These are phyloP conservation scores for Eucalyptus paniculata DNA, from an alignment of 345 rosid species.

Conservation along the genomic window DNA sequence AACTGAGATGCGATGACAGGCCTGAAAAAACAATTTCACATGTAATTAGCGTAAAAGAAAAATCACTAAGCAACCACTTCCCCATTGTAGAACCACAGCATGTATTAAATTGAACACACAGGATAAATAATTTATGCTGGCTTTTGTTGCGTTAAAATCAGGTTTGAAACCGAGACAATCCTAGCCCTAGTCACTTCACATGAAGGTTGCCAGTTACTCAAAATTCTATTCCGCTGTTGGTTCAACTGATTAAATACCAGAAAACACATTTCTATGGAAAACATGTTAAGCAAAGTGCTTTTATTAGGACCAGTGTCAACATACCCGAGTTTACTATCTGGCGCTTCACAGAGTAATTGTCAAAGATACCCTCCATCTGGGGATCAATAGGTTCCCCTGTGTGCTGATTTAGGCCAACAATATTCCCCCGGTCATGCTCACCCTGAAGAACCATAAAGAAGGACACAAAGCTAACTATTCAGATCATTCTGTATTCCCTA, in stretches of 20 bases:
- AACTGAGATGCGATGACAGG: slow-evolving; percentile 92
- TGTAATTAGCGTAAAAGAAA: neutral
- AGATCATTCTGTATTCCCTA: neutral
- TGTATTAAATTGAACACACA: neutral
- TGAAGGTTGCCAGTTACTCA: neutral
- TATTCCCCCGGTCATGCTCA: slow-evolving; percentile 86
- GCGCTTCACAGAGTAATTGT: slow-evolving; percentile 94
- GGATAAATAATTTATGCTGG: neutral
- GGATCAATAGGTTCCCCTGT: slow-evolving; percentile 91
- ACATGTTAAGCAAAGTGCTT: neutral
- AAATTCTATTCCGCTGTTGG: neutral
- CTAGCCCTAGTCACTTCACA: neutral
- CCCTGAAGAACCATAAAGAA: slow-evolving; percentile 30
- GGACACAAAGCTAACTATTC: neutral
- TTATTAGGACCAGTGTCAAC: neutral
- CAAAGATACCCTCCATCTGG: slow-evolving; percentile 81
- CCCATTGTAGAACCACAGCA: neutral
- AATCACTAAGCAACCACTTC: neutral
- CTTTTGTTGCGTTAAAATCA: neutral
- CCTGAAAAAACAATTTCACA: slow-evolving; percentile 25
- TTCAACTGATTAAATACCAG: neutral
- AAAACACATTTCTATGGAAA: neutral
- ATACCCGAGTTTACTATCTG: slow-evolving; percentile 86
- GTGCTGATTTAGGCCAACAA: slow-evolving; percentile 76
- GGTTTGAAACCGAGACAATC: neutral